These are phyloP conservation scores for Chenopodium quinoa DNA, from an alignment of 148 eudicot species.

Conservation along the genomic window DNA sequence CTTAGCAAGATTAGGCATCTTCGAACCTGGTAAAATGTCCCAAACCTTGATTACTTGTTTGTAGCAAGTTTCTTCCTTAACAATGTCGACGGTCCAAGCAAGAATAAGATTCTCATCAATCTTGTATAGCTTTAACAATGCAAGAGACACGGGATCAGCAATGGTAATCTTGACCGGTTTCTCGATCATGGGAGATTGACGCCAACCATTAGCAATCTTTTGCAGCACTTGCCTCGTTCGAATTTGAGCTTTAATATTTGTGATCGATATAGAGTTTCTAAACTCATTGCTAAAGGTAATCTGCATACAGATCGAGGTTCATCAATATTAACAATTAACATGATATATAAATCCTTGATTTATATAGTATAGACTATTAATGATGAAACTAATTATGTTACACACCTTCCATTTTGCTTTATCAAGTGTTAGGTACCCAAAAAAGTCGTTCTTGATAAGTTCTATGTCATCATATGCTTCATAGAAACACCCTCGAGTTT, in stretches of 20 bases:
- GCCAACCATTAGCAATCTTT: slow-evolving; percentile 45
- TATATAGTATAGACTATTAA: not conserved
- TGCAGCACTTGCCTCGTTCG: slow-evolving; percentile 30
- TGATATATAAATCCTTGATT: not conserved
- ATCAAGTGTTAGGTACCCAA: slow-evolving; percentile 24
- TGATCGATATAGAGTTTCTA: slow-evolving; percentile 26
- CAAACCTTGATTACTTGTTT: slow-evolving; percentile 40
- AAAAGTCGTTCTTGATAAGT: slow-evolving; percentile 17
- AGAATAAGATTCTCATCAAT: slow-evolving; percentile 25
- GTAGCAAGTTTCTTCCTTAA: slow-evolving; percentile 25
- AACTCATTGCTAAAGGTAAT: slow-evolving; percentile 36
- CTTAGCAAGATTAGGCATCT: slow-evolving; percentile 24
- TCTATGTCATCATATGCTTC: slow-evolving; percentile 25
- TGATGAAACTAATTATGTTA: not conserved
- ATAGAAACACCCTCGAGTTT: slow-evolving; percentile 34
- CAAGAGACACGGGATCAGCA: not conserved
- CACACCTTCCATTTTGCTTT: slow-evolving; percentile 52
- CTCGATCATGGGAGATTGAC: slow-evolving; percentile 4
- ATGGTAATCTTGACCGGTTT: not conserved
- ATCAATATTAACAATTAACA: not conserved
- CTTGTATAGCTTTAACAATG: slow-evolving; percentile 19
- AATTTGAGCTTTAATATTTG: slow-evolving; percentile 21
- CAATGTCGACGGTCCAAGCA: slow-evolving; percentile 37
- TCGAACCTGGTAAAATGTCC: slow-evolving; percentile 32
- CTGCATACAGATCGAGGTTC: slow-evolving; percentile 19